These are phyloP conservation scores for Paramyrothecium roridum DNA, from an alignment of 2,329 filamentous ascomycete genomes.

Conservation along the genomic window DNA sequence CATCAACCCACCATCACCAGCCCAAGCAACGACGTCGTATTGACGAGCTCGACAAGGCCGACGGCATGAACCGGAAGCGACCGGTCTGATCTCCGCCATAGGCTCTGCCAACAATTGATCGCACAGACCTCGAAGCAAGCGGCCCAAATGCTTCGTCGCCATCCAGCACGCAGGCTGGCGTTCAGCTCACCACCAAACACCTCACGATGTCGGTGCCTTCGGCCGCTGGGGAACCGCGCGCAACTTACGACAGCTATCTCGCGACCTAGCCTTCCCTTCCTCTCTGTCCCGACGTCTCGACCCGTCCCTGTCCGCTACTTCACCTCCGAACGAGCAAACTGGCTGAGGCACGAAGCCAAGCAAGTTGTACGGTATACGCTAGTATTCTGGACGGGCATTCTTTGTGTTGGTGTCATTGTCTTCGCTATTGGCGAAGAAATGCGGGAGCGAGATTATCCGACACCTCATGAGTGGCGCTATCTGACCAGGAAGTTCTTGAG, in stretches of 20 bases:
- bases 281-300: slow-evolving; percentile 43
- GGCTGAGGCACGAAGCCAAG: slow-evolving; percentile 68
- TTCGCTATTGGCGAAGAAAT: slow-evolving; percentile 70
- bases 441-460: slow-evolving; percentile 73
- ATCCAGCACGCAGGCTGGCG: slow-evolving; percentile 29
- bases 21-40: background rate
- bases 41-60: background rate
- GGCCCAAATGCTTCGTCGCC: slow-evolving; percentile 34
- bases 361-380: slow-evolving; percentile 65
- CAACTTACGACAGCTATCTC: slow-evolving; percentile 24
- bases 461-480: slow-evolving; percentile 78
- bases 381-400: slow-evolving; percentile 62
- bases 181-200: slow-evolving; percentile 11
- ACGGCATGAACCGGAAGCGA: background rate
- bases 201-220: slow-evolving; percentile 14
- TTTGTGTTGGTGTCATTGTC: slow-evolving; percentile 57
- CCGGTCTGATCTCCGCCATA: background rate
- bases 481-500: slow-evolving; percentile 66
- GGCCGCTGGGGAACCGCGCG: slow-evolving; percentile 22
- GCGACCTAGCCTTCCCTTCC: slow-evolving; percentile 42
- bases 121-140: slow-evolving; percentile 3
- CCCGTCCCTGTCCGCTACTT: slow-evolving; percentile 65
- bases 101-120: background rate
- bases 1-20: background rate
- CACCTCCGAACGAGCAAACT: slow-evolving; percentile 72